Evolutionary conservation across 1,284 basidiomycete genomes (phyloP), one percentile per base, ranked within the genome.

Genomic region (Puccinia novopanici): DNA sequence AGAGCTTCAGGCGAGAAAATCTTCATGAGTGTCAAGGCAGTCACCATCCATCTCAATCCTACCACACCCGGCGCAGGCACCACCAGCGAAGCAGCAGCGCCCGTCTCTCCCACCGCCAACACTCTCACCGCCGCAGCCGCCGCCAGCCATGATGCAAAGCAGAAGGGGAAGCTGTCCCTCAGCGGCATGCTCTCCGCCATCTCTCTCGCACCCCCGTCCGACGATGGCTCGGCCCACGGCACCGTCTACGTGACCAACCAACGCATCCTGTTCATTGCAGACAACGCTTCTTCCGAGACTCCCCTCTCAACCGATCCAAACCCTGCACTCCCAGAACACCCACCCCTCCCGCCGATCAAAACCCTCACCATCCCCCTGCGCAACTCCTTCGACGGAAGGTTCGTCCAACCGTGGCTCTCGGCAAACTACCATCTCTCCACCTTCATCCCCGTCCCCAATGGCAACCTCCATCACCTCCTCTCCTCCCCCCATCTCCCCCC

Each of bases 401-500:
- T 77, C 52, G 24, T 77, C 24, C 75, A 77, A 34, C 75, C 75
- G 1, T 77, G 75, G 75, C 37, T 77, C 6, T 77, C 75, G 2
- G 61, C 75, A 5, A 77, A 77, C 52, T 77, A 77, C 52, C 75
- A 77, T 68, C 75, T 77, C 65, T 77, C 75, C 19, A 77, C 75
- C 22, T 63, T 77, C 52, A 12, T 77, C 48, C 75, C 75, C 24
- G 75, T 77, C 6, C 27, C 61, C 3, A 52, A 67, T 19, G 75
- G 75, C 6, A 54, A 68, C 40, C n/a, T 77, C 24, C 50, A 68
- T 22, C 59, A 50, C 37, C 19, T 24, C 59, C 0, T 12, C 68
- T 13, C 55, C 24, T 59, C 15, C 55, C 8, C 5, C 42, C 42
- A 45, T 13, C 2, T 1, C 45, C 6, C 22, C 9, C 13, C 19